phyloP scores from a whole-genome alignment of 345 rosid genomes.

The Bruguiera gymnorhiza region DNA sequence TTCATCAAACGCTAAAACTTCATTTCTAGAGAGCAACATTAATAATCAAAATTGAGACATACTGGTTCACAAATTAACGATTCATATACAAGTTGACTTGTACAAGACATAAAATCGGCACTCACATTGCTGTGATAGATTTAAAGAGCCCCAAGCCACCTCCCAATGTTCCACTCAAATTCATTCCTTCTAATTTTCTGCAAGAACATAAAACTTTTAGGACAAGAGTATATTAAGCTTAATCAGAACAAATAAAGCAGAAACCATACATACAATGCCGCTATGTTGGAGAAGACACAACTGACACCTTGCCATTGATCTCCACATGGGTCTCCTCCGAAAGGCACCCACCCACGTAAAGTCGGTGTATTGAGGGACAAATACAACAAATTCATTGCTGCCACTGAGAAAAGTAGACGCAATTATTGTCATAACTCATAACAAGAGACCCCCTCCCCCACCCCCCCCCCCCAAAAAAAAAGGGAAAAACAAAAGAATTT shows the following conservation, averaged over 20 bases:
- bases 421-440: not conserved
- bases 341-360: constrained; percentile 57
- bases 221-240: not conserved
- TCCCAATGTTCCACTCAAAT: constrained; percentile 61
- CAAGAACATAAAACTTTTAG: constrained; percentile 9
- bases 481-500: no score
- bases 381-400: constrained; percentile 66
- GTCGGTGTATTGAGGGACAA: constrained; percentile 61
- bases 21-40: not conserved
- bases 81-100: no score
- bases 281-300: constrained; percentile 74
- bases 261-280: constrained; percentile 56
- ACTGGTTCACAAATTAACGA: not conserved
- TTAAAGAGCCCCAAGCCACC: constrained; percentile 47
- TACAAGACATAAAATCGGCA: not conserved
- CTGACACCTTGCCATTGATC: constrained; percentile 82
- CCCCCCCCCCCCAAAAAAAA: no score
- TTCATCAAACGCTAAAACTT: not conserved
- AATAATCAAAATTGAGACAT: constrained; percentile 1
- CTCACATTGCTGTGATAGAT: constrained; percentile 75
- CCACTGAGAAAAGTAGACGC: constrained; percentile 36
- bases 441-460: no score
- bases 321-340: constrained; percentile 95
- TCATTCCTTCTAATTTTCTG: constrained; percentile 67
- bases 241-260: constrained; percentile 12